Evolutionary conservation across 1,139 yeast genomes (phyloP), one percentile per base, ranked within the genome.

Genomic region (Saccharomyces hybrid): DNA sequence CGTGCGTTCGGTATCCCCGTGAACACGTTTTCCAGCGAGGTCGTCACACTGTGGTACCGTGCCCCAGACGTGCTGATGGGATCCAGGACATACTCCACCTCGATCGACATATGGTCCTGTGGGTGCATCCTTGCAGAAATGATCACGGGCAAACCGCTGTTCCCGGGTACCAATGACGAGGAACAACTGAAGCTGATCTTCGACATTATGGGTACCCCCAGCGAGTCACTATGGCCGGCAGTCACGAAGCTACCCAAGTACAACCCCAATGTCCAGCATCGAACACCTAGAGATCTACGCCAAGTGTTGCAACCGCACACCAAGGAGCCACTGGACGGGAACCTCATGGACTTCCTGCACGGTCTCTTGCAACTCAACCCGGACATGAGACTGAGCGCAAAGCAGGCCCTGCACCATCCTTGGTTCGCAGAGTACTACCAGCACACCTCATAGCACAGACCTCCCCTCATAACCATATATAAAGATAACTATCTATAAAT

Each of bases 1-100:
- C 78, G 99, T 61, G 99, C 99, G 1, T 93, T 89, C 73, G 99
- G 99, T 14, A 91, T 93, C 55, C 99, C 99, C 0, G 97, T 93
- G 59, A 91, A 93, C 71, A 93, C 99, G 0, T 93, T 91, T 67
- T 88, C 97, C 29, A 90, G 93, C 70, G 99, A 93, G 70, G 99
- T 93, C 46, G 99, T 93, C 44, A 93, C 99, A 0, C 75, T 93
- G 60, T 93, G 99, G 99, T 93, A 93, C 73, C 80, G 99, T 59
- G 98, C 99, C 0, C 99, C 99, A 0, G 99, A 93, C 70, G 99
- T 93, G 47, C 75, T 93, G 54, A 80, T 93, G 72, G 99, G 99
- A 0, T 88, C 97, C 0, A 81, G 97, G 62, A 90, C 95, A 51
- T 93, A 93, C 71, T 87, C 97, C 32, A 93, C 99, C 0, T 88